A percentile compares a stretch with the other conserved stretches of the same genome.
These are phyloP conservation scores for Suillus discolor DNA, from an alignment of 768 basidiomycete species.

Conservation along the genomic window DNA sequence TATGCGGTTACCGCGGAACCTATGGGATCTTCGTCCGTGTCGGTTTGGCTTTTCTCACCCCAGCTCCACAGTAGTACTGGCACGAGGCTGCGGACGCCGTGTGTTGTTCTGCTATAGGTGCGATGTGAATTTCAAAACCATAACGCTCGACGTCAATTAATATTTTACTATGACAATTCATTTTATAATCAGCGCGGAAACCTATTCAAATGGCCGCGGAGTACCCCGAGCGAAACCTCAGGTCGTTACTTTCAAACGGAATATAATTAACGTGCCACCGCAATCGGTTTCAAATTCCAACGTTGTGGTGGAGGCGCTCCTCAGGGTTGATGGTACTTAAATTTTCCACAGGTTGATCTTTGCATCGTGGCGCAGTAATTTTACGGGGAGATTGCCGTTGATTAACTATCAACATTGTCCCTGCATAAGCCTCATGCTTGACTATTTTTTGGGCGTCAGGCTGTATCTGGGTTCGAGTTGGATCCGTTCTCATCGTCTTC, in stretches of 20 bases:
- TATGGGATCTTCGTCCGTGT: background rate
- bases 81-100: background rate
- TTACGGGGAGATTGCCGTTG: background rate
- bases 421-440: background rate
- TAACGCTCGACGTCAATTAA: background rate
- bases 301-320: background rate
- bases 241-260: background rate
- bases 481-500: background rate
- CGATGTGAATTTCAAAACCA: background rate
- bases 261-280: background rate
- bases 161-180: background rate
- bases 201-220: background rate
- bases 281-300: background rate
- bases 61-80: background rate
- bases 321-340: background rate
- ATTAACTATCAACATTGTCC: background rate
- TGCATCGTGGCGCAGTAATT: background rate
- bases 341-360: background rate
- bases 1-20: background rate
- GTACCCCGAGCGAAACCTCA: background rate
- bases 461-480: background rate
- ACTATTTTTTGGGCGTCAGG: background rate
- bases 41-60: background rate
- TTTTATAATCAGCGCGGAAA: background rate
- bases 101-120: conserved; percentile 2